Evolutionary conservation across 345 rosid species (phyloP).

Genomic region (Populus alba): DNA sequence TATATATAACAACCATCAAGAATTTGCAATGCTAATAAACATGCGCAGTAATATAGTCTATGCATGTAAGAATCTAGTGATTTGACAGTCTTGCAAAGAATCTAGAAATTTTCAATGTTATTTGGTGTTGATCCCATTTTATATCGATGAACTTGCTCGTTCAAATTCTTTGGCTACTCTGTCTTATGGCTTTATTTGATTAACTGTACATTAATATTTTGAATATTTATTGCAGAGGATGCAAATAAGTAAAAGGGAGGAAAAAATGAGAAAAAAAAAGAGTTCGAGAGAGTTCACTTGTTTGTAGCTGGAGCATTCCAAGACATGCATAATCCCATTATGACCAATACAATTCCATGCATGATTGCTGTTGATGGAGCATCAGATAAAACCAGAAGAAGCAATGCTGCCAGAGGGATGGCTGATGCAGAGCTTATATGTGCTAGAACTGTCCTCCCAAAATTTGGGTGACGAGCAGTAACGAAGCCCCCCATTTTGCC

Average conservation of each 20-base stretch:
- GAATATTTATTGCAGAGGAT: not conserved
- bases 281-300: conserved; percentile 13
- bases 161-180: too few relatives aligned
- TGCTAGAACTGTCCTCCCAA: conserved; percentile 79
- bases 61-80: too few relatives aligned
- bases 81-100: too few relatives aligned
- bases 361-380: conserved; percentile 59
- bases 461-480: conserved; percentile 58
- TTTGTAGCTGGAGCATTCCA: conserved; percentile 33
- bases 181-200: not conserved
- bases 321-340: conserved; percentile 19
- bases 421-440: conserved; percentile 89
- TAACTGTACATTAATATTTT: not conserved
- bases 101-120: too few relatives aligned
- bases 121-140: too few relatives aligned
- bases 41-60: too few relatives aligned
- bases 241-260: not conserved
- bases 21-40: not conserved
- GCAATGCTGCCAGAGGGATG: conserved; percentile 78
- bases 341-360: conserved; percentile 43
- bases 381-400: conserved; percentile 65
- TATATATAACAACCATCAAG: not conserved
- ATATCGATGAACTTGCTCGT: too few relatives aligned
- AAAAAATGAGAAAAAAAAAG: not conserved
- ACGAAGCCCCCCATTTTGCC: conserved; percentile 81